These are phyloP conservation scores for Hylodesmum podocarpum DNA, from an alignment of 306 rosid species.

Conservation along the genomic window DNA sequence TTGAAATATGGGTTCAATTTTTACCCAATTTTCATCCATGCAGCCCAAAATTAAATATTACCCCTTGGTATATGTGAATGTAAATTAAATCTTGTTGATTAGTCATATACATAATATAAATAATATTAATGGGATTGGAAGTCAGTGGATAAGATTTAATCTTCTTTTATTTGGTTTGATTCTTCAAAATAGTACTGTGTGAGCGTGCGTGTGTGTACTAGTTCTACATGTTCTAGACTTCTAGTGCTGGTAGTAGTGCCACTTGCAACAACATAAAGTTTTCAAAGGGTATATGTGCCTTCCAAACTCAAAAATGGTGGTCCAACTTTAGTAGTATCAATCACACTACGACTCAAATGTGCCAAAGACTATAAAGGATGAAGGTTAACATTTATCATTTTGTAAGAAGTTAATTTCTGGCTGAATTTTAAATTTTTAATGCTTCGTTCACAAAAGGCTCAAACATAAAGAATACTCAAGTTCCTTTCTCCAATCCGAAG, in stretches of 20 bases:
- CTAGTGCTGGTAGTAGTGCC: not conserved
- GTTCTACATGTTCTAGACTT: not conserved
- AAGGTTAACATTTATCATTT: not conserved
- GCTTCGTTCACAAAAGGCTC: not conserved
- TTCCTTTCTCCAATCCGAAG: not conserved
- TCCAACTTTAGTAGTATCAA: not conserved
- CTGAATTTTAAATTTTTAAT: not conserved
- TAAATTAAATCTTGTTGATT: not conserved
- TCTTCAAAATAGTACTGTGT: not conserved
- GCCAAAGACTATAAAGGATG: not conserved
- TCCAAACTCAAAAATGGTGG: not conserved
- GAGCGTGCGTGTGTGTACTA: not conserved
- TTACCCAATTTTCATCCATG: not conserved
- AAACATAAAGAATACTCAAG: not conserved
- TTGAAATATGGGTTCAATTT: not conserved
- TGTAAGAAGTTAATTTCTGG: not conserved
- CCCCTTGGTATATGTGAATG: not conserved
- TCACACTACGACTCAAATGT: not conserved
- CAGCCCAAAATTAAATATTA: not conserved
- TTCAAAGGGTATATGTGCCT: not conserved
- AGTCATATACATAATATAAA: not conserved
- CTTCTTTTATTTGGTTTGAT: not conserved
- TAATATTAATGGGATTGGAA: not conserved
- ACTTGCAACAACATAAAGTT: not conserved
- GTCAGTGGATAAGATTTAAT: not conserved